phyloP scores from a whole-genome alignment of 192 early-diverging fungal species.

The Coemansia umbellata region DNA sequence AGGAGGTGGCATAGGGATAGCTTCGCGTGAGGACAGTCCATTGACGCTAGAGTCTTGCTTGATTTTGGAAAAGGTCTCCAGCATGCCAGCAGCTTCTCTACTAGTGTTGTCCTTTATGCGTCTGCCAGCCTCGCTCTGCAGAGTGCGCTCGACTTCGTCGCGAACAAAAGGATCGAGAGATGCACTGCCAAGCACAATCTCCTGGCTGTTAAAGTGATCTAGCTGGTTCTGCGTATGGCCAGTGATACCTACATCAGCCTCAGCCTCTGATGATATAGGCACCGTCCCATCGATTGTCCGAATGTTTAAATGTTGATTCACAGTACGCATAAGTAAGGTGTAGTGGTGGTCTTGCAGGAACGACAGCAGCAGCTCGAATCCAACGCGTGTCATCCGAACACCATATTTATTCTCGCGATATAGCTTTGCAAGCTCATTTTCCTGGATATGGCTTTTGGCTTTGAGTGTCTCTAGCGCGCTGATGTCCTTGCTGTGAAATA shows the following conservation, averaged over 20 bases:
- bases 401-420: conserved; percentile 83
- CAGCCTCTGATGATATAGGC: conserved; percentile 32
- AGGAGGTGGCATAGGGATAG: conserved; percentile 37
- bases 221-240: conserved; percentile 69
- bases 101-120: conserved; percentile 16
- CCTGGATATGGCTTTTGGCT: conserved; percentile 69
- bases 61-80: conserved; percentile 56
- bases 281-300: conserved; percentile 38
- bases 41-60: conserved; percentile 61
- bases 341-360: conserved; percentile 93
- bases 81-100: conserved; percentile 37
- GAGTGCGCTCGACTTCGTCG: conserved; percentile 74
- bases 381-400: conserved; percentile 78
- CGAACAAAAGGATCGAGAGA: conserved; percentile 69
- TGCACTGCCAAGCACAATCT: conserved; percentile 65
- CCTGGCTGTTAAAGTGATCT: conserved; percentile 78
- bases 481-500: conserved; percentile 72
- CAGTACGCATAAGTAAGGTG: conserved; percentile 79
- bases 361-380: conserved; percentile 83
- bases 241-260: conserved; percentile 67
- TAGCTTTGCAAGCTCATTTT: conserved; percentile 76
- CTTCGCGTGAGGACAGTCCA: conserved; percentile 52
- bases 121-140: conserved; percentile 64
- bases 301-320: conserved; percentile 91
- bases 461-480: conserved; percentile 62